These are phyloP conservation scores for Actinomucor elegans DNA, from an alignment of 371 early-diverging fungal species.

Conservation along the genomic window DNA sequence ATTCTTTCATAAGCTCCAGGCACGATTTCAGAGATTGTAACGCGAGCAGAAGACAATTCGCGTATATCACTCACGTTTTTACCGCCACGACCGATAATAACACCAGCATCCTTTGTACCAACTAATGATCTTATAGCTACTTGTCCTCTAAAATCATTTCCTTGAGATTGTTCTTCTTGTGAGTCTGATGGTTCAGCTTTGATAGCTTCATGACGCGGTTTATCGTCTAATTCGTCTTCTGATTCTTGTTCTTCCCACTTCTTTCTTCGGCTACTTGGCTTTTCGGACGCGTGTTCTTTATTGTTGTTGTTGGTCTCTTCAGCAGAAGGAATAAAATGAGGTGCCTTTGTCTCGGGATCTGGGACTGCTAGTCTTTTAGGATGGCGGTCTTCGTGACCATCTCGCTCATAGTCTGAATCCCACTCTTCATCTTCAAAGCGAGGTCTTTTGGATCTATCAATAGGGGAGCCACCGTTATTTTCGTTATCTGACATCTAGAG, in stretches of 20 bases:
- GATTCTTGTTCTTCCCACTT: conserved; percentile 10
- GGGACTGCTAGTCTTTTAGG: conserved; percentile 48
- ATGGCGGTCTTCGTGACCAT: conserved; percentile 43
- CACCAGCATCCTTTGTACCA: conserved; percentile 80
- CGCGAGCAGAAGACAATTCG: conserved; percentile 71
- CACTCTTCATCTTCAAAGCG: conserved; percentile 45
- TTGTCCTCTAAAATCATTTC: background rate
- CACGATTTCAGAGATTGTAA: conserved; percentile 78
- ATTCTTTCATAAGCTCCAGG: conserved; percentile 76
- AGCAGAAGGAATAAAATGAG: conserved; percentile 39
- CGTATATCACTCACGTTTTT: conserved; percentile 81
- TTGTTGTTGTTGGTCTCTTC: conserved; percentile 13
- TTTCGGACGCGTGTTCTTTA: conserved; percentile 2
- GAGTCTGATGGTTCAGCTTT: no score
- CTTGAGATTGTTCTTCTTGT: background rate
- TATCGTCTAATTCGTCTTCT: conserved; percentile 7
- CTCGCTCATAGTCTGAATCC: conserved; percentile 37
- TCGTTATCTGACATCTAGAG: conserved; percentile 27
- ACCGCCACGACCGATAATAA: conserved; percentile 84
- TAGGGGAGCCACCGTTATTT: conserved; percentile 31
- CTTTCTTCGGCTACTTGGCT: conserved; percentile 18
- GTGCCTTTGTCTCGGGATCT: conserved; percentile 52
- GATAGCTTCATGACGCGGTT: background rate
- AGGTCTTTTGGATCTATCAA: conserved; percentile 48
- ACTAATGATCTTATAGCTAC: conserved; percentile 72